Evolutionary conservation across 306 rosid genomes (phyloP).

Genomic region (Gleditsia sinensis): DNA sequence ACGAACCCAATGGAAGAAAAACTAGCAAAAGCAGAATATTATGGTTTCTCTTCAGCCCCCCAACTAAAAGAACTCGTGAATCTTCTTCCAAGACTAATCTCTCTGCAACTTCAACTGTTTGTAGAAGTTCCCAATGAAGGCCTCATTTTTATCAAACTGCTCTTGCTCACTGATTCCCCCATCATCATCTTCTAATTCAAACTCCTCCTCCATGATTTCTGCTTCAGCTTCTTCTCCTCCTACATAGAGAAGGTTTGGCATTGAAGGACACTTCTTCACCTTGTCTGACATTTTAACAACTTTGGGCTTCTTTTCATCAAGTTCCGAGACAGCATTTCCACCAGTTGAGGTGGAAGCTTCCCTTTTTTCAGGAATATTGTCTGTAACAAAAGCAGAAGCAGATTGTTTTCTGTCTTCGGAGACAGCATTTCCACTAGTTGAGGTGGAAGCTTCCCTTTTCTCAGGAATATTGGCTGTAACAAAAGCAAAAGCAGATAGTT

Average conservation of each 20-base stretch:
- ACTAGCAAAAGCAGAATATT: slow-evolving; percentile 25
- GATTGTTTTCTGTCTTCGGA: slow-evolving; percentile 38
- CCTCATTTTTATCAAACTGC: slow-evolving; percentile 66
- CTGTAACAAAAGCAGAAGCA: slow-evolving; percentile 18
- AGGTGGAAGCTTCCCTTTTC: too few species aligned
- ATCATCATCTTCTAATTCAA: slow-evolving; percentile 30
- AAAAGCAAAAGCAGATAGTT: slow-evolving; percentile 12
- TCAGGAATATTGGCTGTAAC: slow-evolving; percentile 24
- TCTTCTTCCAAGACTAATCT: slow-evolving; percentile 72
- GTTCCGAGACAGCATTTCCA: slow-evolving; percentile 26
- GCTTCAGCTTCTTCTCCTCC: slow-evolving; percentile 55
- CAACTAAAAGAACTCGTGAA: slow-evolving; percentile 38
- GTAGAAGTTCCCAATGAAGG: slow-evolving; percentile 75
- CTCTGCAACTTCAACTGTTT: slow-evolving; percentile 86
- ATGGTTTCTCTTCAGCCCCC: slow-evolving; percentile 26
- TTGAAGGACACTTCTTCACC: slow-evolving; percentile 57
- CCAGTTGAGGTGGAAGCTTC: too few species aligned
- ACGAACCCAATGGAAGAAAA: slow-evolving; percentile 12
- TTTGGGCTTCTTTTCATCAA: slow-evolving; percentile 16
- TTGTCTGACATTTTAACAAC: slow-evolving; percentile 33
- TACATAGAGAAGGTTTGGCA: slow-evolving; percentile 64
- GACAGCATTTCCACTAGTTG: too few species aligned
- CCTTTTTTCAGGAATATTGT: slow-evolving; percentile 23
- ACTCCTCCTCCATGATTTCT: slow-evolving; percentile 28
- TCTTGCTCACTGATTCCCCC: slow-evolving; percentile 61